Percentiles rank a stretch among this genome's conserved stretches.
Conservation (phyloP, 176 grass and related monocot species). For the Oryza meridionalis region DNA sequence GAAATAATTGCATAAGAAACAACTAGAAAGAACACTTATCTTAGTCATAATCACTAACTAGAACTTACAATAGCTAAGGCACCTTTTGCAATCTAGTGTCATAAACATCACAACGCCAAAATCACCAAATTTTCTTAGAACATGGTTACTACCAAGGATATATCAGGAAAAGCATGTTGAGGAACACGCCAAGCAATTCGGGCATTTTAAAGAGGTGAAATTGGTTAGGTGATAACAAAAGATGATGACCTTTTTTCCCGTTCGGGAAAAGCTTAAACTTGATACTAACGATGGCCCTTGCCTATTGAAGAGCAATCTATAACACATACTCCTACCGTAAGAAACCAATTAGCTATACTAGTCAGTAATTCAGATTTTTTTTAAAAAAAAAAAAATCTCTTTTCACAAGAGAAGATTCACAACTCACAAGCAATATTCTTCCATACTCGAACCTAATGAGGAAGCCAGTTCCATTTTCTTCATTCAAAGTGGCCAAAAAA, state of each 20-base stretch:
- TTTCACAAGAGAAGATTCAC: neutral
- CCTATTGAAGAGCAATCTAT: neutral
- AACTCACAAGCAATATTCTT: neutral
- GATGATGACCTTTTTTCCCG: neutral
- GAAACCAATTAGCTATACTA: neutral
- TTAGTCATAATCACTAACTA: neutral
- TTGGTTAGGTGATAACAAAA: neutral
- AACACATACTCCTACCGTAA: neutral
- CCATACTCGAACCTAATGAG: neutral
- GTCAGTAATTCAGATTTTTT: neutral
- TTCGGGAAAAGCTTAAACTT: neutral
- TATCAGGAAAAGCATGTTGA: neutral
- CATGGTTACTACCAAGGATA: neutral
- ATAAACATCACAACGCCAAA: neutral
- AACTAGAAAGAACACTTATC: neutral
- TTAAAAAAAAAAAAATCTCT: neutral
- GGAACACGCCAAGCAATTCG: neutral
- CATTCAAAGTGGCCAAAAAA: neutral
- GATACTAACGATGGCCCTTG: neutral
- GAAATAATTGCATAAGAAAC: neutral
- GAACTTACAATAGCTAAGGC: neutral
- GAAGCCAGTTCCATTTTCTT: neutral
- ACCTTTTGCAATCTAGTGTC: neutral
- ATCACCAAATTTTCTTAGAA: conserved; percentile 20
- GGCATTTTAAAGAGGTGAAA: neutral